Base-by-base conservation (phyloP, 1,284 basidiomycete genomes). In the Puccinia triticina region DNA sequence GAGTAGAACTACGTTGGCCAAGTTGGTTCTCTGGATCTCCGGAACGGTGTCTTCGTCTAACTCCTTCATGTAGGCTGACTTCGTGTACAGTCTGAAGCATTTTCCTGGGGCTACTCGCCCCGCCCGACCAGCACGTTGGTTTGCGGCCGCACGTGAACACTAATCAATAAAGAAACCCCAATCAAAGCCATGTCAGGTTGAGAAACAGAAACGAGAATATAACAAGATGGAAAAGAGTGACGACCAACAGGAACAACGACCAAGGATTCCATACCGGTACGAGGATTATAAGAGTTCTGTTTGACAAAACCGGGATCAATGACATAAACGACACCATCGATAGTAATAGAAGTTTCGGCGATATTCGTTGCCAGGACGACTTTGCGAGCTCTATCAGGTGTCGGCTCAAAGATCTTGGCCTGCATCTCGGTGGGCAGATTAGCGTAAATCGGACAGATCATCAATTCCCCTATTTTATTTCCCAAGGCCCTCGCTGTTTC, bases 361-460 rank as follows among this genome's bases (percentile, higher is more conserved):
- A 99, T 99, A 87, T 99, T 99, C 43, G 97, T 99, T 0, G 97
- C 97, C 55, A 99, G 89, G 23, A 99, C 96, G 61, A 89, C 89
- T 88, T 99, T 99, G 80, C 97, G 90, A 23, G 97, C 94, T 14
- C 95, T 95, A 82, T 94, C 93, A 0, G 97, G 96, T 10, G 97
- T 99, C 0, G 96, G 96, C 87, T 99, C 97, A 87, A 99, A 99
- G 84, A 99, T 99, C 88, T 98, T 98, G 50, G 95, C 93, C 87
- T 99, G 97, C 95, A 98, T 95, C 84, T 99, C 97, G 84, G 93
- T 96, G 0, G 97, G 97, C 48, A 99, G 88, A 87, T 98, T 98
- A 83, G 97, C 96, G 86, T 99, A 99, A 84, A 99, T 98, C 0
- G 97, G 97, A 86, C 95, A 98, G 77, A 99, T 91, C 82, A 99